These are phyloP conservation scores for Aspergillus baeticus DNA, from an alignment of 495 filamentous ascomycete genomes.

Conservation along the genomic window DNA sequence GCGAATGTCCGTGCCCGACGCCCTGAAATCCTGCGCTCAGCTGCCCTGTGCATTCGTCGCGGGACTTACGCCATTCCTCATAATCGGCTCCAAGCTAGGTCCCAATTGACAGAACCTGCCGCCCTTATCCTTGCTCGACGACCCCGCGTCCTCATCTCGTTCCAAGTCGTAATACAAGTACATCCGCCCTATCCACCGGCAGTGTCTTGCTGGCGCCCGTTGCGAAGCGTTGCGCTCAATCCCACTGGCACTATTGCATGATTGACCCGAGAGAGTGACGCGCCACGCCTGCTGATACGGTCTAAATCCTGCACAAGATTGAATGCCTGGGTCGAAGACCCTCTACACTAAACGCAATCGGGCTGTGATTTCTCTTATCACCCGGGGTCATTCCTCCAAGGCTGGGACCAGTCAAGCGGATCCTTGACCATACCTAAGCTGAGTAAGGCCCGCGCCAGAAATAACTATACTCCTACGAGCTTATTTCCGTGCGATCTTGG, in stretches of 20 bases:
- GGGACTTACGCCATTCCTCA: not conserved
- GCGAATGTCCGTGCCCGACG: conserved; percentile 27
- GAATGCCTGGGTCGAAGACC: conserved; percentile 18
- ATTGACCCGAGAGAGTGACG: conserved; percentile 18
- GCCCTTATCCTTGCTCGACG: not conserved
- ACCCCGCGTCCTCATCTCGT: not conserved
- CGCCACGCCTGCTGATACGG: conserved; percentile 31
- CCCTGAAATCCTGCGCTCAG: conserved; percentile 18
- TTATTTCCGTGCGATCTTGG: conserved; percentile 6
- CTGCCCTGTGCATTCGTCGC: conserved; percentile 3
- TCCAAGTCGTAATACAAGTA: conserved; percentile 3
- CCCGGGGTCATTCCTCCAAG: conserved; percentile 8
- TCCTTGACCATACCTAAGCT: conserved; percentile 13
- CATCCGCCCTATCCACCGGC: not conserved
- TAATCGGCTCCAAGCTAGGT: not conserved
- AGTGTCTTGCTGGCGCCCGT: not conserved
- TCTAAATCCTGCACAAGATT: conserved; percentile 32
- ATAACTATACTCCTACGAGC: conserved; percentile 9
- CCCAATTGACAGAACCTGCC: not conserved
- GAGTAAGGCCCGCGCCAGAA: conserved; percentile 6
- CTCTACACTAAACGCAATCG: conserved; percentile 25
- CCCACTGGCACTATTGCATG: conserved; percentile 22
- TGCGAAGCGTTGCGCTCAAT: conserved; percentile 5
- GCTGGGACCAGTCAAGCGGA: conserved; percentile 7
- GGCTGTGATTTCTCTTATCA: conserved; percentile 13